These are phyloP conservation scores for Phytopythium litorale DNA, from an alignment of 352 stramenopile species.

Conservation along the genomic window DNA sequence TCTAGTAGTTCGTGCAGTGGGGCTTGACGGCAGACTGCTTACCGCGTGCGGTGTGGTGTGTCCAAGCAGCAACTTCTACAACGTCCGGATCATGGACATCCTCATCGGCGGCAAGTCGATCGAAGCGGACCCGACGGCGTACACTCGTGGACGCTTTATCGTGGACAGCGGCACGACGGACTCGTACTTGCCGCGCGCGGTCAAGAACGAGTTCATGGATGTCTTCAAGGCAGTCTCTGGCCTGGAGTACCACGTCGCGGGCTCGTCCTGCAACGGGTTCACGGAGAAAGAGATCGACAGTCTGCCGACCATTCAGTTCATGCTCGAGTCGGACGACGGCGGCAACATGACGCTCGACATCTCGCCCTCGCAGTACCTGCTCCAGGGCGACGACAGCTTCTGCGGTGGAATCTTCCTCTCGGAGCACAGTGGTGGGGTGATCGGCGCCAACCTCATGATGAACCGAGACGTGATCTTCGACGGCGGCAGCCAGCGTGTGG, in stretches of 20 bases:
- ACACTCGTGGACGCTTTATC: constrained; percentile 59
- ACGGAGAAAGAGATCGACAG: constrained; percentile 41
- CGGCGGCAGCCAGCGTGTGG: constrained; percentile 57
- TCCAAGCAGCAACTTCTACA: constrained; percentile 52
- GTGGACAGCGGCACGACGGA: constrained; percentile 85
- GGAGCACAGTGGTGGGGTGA: constrained; percentile 65
- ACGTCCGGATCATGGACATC: constrained; percentile 62
- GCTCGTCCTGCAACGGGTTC: constrained; percentile 43
- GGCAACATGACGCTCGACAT: constrained; percentile 54
- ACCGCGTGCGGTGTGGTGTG: background rate
- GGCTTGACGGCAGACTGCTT: background rate
- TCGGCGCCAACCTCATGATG: constrained; percentile 84
- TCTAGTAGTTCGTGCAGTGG: constrained; percentile 10
- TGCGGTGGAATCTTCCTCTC: constrained; percentile 67
- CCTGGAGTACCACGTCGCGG: constrained; percentile 42
- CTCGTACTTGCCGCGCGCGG: constrained; percentile 60
- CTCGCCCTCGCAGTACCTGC: constrained; percentile 62
- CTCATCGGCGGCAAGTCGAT: constrained; percentile 60
- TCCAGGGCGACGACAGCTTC: constrained; percentile 45
- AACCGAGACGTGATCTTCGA: constrained; percentile 84
- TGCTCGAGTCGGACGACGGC: constrained; percentile 60
- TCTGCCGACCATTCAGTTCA: constrained; percentile 63
- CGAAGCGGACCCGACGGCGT: constrained; percentile 32
- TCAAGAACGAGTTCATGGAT: constrained; percentile 51
- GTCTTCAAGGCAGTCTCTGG: constrained; percentile 50